Conservation (phyloP, 805 yeast genomes). For the Pichia phayaonensis region DNA sequence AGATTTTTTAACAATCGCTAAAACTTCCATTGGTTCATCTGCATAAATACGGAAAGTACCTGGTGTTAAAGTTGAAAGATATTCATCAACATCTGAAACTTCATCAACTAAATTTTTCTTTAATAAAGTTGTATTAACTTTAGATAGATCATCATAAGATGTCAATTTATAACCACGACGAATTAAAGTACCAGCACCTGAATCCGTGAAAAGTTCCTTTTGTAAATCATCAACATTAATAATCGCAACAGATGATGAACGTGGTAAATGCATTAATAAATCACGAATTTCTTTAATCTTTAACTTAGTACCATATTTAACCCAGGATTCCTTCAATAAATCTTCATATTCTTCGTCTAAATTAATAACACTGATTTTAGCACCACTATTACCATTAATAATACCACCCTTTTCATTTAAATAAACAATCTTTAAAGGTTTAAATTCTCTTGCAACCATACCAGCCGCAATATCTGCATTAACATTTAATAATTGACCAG, state of each 20-base stretch:
- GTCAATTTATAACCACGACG: constrained; percentile 92
- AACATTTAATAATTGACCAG: constrained; percentile 94
- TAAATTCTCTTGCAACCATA: constrained; percentile 91
- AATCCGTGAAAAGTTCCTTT: constrained; percentile 94
- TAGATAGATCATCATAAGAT: constrained; percentile 67
- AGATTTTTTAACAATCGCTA: constrained; percentile 69
- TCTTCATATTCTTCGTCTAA: constrained; percentile 94
- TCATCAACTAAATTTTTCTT: constrained; percentile 73
- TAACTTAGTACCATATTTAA: constrained; percentile 95
- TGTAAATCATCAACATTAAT: constrained; percentile 92
- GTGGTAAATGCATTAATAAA: constrained; percentile 84
- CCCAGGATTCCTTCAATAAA: constrained; percentile 92
- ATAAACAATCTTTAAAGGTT: constrained; percentile 94
- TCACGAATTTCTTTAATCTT: constrained; percentile 96
- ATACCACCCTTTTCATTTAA: constrained; percentile 97
- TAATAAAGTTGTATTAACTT: constrained; percentile 48
- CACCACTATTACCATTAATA: constrained; percentile 85
- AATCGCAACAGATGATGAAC: constrained; percentile 96
- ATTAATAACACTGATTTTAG: constrained; percentile 82
- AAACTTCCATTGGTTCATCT: constrained; percentile 92
- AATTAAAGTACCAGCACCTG: constrained; percentile 98
- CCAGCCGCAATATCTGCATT: constrained; percentile 99
- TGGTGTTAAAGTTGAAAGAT: constrained; percentile 55
- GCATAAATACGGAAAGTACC: constrained; percentile 69
- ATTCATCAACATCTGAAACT: constrained; percentile 70